Evolutionary conservation across 148 eudicot genomes (phyloP), one percentile per base, ranked within the genome.

Genomic region (Chenopodium album): DNA sequence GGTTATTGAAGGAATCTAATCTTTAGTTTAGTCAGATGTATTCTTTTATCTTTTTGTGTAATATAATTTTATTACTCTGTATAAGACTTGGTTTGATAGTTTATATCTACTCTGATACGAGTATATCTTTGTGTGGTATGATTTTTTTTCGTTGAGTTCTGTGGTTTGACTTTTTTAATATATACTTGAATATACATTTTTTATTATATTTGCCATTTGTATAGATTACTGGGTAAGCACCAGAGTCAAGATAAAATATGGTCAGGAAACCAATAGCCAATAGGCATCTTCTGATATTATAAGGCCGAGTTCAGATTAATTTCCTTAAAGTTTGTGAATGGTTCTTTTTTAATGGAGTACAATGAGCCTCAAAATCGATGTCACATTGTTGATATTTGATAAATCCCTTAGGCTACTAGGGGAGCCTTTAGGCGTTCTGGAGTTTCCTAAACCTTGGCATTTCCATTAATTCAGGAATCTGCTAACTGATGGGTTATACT

Each of bases 1-100:
- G 62, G 68, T 76, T 77, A 50, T 65, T 29, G 66, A 31, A 72
- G 75, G 44, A 80, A 76, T 65, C 74, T n/a, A 83, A 70, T 76
- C 64, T 81, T 73, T 69, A 72, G 41, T 81, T 73, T 69, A 72
- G 41, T 65, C 62, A 72, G 75, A 77, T 77, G n/a, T 67, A 50
- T 23, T 32, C 59, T 66, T 56, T 32, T 67, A 52, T 29, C 50
- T 73, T 65, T 47, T 65, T 47, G 56, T 73, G 60, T 75, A 29
- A n/a, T n/a, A 64, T 16, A 1, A 22, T 47, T 77, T 11, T n/a
- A 56, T 17, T 56, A 50, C 54, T 50, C 54, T 13, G 54, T 71
- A 44, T 46, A 47, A 13, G 23, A 71, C 68, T 72, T 72, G 68
- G n/a, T 44, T 62, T 71, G 29, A 28, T 44, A n/a, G 67, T 73